These are phyloP conservation scores for Trichoderma reesei DNA, from an alignment of 495 filamentous ascomycete species.

Conservation along the genomic window DNA sequence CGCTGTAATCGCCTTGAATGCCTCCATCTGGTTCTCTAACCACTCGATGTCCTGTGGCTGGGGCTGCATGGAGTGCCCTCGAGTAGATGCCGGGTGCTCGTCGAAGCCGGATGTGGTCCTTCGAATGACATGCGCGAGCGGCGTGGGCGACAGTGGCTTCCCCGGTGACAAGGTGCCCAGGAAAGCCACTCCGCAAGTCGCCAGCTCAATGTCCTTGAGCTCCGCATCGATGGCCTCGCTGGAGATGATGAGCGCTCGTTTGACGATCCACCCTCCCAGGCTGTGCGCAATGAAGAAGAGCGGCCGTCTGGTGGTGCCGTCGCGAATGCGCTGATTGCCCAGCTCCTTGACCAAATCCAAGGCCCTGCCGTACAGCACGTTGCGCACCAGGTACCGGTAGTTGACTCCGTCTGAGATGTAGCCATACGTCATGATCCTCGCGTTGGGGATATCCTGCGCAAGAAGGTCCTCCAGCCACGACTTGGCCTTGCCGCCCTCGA, in stretches of 20 bases:
- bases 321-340: neutral
- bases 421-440: slow-evolving; percentile 25
- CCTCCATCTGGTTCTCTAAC: slow-evolving; percentile 13
- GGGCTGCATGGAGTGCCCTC: neutral
- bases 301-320: slow-evolving; percentile 16
- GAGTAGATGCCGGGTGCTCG: neutral
- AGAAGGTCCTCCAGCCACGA: slow-evolving; percentile 27
- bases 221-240: slow-evolving; percentile 5
- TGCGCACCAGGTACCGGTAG: slow-evolving; percentile 11
- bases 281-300: slow-evolving; percentile 38
- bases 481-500: slow-evolving; percentile 9
- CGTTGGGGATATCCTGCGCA: slow-evolving; percentile 19
- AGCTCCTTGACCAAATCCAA: slow-evolving; percentile 12
- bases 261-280: slow-evolving; percentile 37
- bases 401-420: slow-evolving; percentile 17
- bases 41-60: neutral
- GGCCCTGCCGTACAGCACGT: slow-evolving; percentile 11
- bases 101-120: slow-evolving; percentile 4
- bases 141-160: neutral
- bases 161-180: slow-evolving; percentile 11
- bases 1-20: slow-evolving; percentile 12
- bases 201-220: slow-evolving; percentile 9
- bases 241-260: slow-evolving; percentile 25
- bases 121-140: slow-evolving; percentile 11
- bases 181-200: slow-evolving; percentile 11